Percentiles rank a stretch among this genome's conserved stretches.
Evolutionary conservation across 768 basidiomycete species (phyloP).

Genomic region (Amanita polypyramis): DNA sequence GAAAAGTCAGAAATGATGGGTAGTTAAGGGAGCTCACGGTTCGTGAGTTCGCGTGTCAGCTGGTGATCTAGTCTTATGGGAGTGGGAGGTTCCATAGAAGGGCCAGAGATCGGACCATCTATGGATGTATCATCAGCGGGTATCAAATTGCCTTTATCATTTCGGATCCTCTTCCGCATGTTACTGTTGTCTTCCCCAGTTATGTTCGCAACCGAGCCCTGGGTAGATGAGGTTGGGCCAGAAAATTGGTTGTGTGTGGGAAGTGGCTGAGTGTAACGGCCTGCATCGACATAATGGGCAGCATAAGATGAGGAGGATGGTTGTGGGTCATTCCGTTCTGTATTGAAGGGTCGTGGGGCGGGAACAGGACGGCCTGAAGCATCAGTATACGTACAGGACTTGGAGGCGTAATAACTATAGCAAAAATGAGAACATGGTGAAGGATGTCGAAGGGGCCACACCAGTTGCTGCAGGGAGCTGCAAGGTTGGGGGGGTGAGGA

Average conservation of each 20-base stretch:
- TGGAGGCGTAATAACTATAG: constrained; percentile 68
- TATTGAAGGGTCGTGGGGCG: constrained; percentile 46
- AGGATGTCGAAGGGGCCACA: constrained; percentile 20
- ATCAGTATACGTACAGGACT: constrained; percentile 74
- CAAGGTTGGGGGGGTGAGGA: constrained; percentile 10
- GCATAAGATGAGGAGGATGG: constrained; percentile 14
- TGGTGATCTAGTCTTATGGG: constrained; percentile 44
- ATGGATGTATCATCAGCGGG: constrained; percentile 28
- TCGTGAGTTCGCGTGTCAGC: constrained; percentile 64
- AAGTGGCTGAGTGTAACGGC: constrained; percentile 17
- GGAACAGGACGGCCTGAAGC: constrained; percentile 72
- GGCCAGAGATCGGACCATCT: constrained; percentile 26
- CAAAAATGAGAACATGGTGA: constrained; percentile 11
- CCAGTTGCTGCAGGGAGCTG: constrained; percentile 81
- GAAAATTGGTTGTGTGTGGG: constrained; percentile 10
- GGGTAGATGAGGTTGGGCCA: constrained; percentile 10
- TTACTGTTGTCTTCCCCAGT: constrained; percentile 31
- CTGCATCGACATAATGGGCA: constrained; percentile 8
- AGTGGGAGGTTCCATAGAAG: constrained; percentile 30
- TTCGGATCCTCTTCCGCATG: constrained; percentile 41
- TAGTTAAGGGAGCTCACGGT: constrained; percentile 35
- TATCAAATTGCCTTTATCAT: constrained; percentile 27
- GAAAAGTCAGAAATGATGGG: constrained; percentile 2
- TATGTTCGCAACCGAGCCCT: constrained; percentile 16
- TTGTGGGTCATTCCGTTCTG: constrained; percentile 26